Evolutionary conservation across 352 stramenopile species (phyloP), one percentile per base, ranked within the genome.

Genomic region (Phytophthora uliginosa): DNA sequence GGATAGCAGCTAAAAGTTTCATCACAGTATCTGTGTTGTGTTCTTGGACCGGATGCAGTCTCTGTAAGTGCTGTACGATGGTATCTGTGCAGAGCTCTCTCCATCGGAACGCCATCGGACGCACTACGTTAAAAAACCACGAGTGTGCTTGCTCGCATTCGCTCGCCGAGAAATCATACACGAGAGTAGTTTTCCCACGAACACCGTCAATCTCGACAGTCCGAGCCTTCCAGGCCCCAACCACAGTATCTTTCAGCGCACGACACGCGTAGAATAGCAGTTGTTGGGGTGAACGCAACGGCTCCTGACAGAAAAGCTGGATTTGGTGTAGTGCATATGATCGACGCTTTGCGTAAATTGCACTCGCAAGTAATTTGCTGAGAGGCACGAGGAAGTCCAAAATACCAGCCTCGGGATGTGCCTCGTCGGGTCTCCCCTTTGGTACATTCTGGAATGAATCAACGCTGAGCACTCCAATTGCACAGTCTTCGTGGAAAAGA

Each of bases 341-440:
- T 7, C 87, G 76, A 0, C 89, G 75, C 63, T 94, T 93, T 34
- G 89, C 59, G 34, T 93, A 93, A 15, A 96, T 82, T 0, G 76
- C 75, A 12, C 75, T 73, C 0, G 83, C 83, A 2, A 96, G 54
- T 0, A 81, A 47, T 45, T 84, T 88, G 6, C 65, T 63, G 4
- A 93, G 53, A 0, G 74, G 52, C 7, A 64, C 26, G 4, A 96
- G 67, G 22, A 92, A 93, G 5, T 83, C 69, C 8, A 95, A 26
- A 1, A 90, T 77, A 4, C 88, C 88, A 17, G 74, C 63, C 68
- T 95, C 88, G 0, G 86, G 88, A 17, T 95, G 88, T 7, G 20
- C 28, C 71, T 95, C 85, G 48, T 95, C 85, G 0, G 33, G 13
- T 59, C 85, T 67, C 22, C 85, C 86, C 63, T 90, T 94, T 3